Evolutionary conservation across 2,329 filamentous ascomycete genomes (phyloP).

Genomic region (Aspergillus ustus): DNA sequence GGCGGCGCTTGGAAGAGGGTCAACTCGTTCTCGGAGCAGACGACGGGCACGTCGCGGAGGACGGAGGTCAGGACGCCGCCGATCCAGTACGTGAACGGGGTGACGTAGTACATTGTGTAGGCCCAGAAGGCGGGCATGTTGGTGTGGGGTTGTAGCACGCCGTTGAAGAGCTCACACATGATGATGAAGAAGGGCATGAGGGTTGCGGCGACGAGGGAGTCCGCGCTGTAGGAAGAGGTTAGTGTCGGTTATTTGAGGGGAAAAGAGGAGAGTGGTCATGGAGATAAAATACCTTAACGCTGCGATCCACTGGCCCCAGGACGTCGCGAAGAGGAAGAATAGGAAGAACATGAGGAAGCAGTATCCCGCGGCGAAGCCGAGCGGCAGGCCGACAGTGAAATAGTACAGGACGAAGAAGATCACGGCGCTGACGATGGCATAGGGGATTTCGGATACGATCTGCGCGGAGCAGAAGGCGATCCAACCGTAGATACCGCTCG

Average conservation of each 20-base stretch:
- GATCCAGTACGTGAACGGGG: slow-evolving; percentile 83
- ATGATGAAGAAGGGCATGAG: slow-evolving; percentile 84
- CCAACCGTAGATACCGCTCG: slow-evolving; percentile 73
- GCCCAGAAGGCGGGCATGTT: slow-evolving; percentile 81
- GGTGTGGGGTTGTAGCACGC: slow-evolving; percentile 77
- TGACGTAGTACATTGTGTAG: slow-evolving; percentile 80
- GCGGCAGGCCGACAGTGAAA: slow-evolving; percentile 69
- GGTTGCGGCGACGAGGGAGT: slow-evolving; percentile 75
- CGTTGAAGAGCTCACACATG: slow-evolving; percentile 83
- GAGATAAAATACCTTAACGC: slow-evolving; percentile 62
- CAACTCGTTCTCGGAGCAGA: slow-evolving; percentile 66
- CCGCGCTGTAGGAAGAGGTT: slow-evolving; percentile 26
- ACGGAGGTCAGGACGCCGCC: slow-evolving; percentile 78
- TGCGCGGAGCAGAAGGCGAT: slow-evolving; percentile 71
- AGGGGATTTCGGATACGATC: slow-evolving; percentile 70
- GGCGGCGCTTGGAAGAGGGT: slow-evolving; percentile 70
- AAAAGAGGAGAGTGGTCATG: neutral
- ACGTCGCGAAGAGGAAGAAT: slow-evolving; percentile 72
- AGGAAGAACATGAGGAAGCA: slow-evolving; percentile 74
- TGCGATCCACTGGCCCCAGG: slow-evolving; percentile 79
- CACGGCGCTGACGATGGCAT: slow-evolving; percentile 62
- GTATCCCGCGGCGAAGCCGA: slow-evolving; percentile 68
- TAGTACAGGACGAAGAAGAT: slow-evolving; percentile 75
- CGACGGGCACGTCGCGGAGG: slow-evolving; percentile 67
- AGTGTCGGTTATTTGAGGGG: neutral